Conservation (phyloP, 768 basidiomycete genomes). For the Russula ochroleuca region DNA sequence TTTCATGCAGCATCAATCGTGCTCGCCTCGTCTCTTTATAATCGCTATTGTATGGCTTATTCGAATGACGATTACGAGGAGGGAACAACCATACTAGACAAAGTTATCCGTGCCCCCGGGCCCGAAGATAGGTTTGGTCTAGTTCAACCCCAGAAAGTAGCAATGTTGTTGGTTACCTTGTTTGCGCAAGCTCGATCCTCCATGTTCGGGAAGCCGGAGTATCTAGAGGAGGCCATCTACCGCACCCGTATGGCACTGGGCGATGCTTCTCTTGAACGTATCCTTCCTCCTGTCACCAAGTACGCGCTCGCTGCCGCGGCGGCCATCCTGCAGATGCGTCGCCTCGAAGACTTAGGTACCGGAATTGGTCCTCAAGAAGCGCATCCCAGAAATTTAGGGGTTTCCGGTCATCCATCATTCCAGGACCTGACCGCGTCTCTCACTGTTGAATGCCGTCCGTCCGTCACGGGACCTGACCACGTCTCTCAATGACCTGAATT, state of each 20-base stretch:
- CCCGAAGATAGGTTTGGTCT: background rate
- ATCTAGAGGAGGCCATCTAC: background rate
- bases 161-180: background rate
- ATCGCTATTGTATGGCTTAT: background rate
- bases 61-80: background rate
- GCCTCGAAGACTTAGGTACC: background rate
- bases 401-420: background rate
- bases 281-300: background rate
- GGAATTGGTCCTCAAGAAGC: background rate
- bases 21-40: background rate
- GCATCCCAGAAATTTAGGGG: too few relatives aligned
- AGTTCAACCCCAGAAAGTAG: background rate
- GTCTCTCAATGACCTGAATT: too few relatives aligned
- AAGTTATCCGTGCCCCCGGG: background rate
- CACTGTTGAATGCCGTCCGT: background rate
- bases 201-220: background rate
- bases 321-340: background rate
- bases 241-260: background rate
- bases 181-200: background rate
- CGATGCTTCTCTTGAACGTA: background rate
- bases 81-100: background rate
- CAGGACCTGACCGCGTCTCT: background rate
- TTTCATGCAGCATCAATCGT: background rate
- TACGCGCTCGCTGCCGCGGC: background rate
- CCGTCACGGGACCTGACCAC: too few relatives aligned